phyloP scores from a whole-genome alignment of 2,329 filamentous ascomycete genomes.

The Paracamarosporium sp. region DNA sequence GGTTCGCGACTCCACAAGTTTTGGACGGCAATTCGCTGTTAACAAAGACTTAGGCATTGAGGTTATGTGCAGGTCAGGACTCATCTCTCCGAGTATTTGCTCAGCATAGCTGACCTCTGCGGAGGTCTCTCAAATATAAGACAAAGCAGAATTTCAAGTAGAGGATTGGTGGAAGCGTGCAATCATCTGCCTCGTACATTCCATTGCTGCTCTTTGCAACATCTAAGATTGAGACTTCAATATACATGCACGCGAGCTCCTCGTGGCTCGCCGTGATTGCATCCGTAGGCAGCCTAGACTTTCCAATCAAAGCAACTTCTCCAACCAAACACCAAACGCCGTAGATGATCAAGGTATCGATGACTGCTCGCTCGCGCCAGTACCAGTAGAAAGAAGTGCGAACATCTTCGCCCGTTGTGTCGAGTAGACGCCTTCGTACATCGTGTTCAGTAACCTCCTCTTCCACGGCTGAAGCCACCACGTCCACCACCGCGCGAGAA shows the following conservation, averaged over 20 bases:
- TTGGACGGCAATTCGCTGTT: not conserved
- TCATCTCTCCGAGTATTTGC: not conserved
- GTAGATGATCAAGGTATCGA: slow-evolving; percentile 25
- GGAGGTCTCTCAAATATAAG: not conserved
- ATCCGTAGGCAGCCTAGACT: slow-evolving; percentile 28
- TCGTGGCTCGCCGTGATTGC: slow-evolving; percentile 20
- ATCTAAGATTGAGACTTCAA: not conserved
- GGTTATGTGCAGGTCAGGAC: not conserved
- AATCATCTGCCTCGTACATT: not conserved
- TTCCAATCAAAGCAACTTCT: slow-evolving; percentile 19
- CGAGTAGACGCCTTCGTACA: not conserved
- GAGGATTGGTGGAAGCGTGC: not conserved
- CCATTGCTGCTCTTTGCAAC: not conserved
- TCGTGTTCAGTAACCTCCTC: slow-evolving; percentile 38
- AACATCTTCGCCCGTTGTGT: not conserved
- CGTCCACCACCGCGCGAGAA: slow-evolving; percentile 39
- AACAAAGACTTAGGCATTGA: not conserved
- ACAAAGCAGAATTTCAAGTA: not conserved
- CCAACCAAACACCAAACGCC: slow-evolving; percentile 41
- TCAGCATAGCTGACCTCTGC: not conserved
- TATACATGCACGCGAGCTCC: not conserved
- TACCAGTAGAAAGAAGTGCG: slow-evolving; percentile 1
- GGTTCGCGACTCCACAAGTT: not conserved
- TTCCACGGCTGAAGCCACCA: slow-evolving; percentile 35
- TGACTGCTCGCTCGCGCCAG: slow-evolving; percentile 6